These are phyloP conservation scores for Podospora tetraspora DNA, from an alignment of 495 filamentous ascomycete genomes.

Conservation along the genomic window DNA sequence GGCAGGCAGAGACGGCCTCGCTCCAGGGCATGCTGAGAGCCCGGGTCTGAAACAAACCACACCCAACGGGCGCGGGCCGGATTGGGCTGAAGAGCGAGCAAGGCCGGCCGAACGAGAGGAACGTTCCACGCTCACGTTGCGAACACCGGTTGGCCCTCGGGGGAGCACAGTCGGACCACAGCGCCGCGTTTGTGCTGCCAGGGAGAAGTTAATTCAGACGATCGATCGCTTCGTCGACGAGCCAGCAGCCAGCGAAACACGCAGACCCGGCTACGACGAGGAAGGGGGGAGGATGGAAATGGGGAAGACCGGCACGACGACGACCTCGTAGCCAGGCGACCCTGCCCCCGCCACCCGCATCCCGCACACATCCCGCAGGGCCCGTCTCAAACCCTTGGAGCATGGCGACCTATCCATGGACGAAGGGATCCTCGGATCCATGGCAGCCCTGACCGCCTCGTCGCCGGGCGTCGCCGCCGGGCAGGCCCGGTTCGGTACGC, in stretches of 20 bases:
- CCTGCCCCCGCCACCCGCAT: neutral
- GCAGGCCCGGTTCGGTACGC: neutral
- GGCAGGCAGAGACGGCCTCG: neutral
- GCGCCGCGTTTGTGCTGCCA: conserved; percentile 22
- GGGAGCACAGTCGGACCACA: conserved; percentile 13
- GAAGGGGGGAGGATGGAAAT: neutral
- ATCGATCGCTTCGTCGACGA: conserved; percentile 8
- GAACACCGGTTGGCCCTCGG: conserved; percentile 13
- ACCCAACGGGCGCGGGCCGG: neutral
- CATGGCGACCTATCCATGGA: neutral
- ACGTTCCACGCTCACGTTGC: conserved; percentile 15
- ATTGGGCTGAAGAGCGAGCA: neutral
- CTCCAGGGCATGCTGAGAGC: neutral
- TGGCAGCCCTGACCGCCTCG: neutral
- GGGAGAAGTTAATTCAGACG: conserved; percentile 22
- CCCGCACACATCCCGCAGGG: neutral
- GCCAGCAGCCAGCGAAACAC: neutral
- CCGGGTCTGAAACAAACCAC: neutral
- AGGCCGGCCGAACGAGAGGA: conserved; percentile 2
- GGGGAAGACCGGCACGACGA: neutral
- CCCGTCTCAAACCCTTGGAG: neutral
- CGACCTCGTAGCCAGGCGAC: neutral
- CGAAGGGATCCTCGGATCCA: neutral
- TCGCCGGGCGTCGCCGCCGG: neutral
- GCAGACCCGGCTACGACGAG: neutral